phyloP scores from a whole-genome alignment of 2,329 filamentous ascomycete genomes.

The Calonectria henricotiae region DNA sequence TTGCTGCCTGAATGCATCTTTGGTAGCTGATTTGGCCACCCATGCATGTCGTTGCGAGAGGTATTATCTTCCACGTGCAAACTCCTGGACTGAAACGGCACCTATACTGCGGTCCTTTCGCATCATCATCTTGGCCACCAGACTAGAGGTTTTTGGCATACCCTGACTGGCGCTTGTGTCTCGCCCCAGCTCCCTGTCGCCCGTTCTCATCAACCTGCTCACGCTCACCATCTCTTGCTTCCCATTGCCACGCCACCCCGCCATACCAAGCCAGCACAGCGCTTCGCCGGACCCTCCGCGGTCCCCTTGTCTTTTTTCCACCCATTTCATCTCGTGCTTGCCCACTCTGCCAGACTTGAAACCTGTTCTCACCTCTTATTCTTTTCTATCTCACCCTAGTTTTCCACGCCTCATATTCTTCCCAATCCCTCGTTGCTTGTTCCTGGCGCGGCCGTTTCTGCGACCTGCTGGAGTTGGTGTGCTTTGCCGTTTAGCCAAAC shows the following conservation, averaged over 20 bases:
- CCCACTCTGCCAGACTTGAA: constrained; percentile 21
- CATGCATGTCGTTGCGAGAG: constrained; percentile 7
- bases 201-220: constrained; percentile 21
- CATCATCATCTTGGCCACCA: constrained; percentile 13
- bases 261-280: constrained; percentile 21
- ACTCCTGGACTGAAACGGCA: neutral
- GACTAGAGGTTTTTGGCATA: constrained; percentile 22
- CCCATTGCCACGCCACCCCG: constrained; percentile 28
- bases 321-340: constrained; percentile 29
- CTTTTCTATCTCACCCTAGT: constrained; percentile 11
- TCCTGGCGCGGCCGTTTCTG: constrained; percentile 54
- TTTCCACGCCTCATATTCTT: constrained; percentile 31
- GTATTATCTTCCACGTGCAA: constrained; percentile 21
- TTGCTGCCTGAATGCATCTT: neutral
- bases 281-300: constrained; percentile 27
- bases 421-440: constrained; percentile 40
- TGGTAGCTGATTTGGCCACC: constrained; percentile 9
- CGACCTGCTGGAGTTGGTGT: constrained; percentile 50
- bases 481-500: constrained; percentile 36
- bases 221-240: constrained; percentile 20
- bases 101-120: constrained; percentile 19
- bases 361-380: constrained; percentile 19
- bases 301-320: constrained; percentile 21
- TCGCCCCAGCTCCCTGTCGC: constrained; percentile 9
- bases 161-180: constrained; percentile 24